phyloP scores from a whole-genome alignment of 495 filamentous ascomycete species.

The Pyrenopolyporus hunteri region DNA sequence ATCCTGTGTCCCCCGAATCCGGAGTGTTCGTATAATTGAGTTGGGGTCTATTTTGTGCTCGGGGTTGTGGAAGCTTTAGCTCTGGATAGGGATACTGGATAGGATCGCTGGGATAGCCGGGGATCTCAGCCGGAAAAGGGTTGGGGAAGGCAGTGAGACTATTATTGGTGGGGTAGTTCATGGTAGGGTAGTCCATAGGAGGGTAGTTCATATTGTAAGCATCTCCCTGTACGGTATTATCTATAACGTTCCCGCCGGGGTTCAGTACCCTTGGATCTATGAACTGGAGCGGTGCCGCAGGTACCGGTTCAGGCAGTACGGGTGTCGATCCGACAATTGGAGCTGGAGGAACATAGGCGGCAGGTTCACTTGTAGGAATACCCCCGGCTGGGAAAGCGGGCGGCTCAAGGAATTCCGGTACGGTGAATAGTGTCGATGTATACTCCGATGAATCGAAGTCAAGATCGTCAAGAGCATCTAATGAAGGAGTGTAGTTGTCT shows the following conservation, averaged over 20 bases:
- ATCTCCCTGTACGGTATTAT: too few species aligned
- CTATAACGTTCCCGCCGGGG: not conserved
- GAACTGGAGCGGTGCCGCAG: not conserved
- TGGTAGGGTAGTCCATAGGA: not conserved
- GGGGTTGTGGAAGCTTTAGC: not conserved
- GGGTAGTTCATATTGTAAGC: not conserved
- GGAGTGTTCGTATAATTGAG: not conserved
- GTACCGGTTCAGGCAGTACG: not conserved
- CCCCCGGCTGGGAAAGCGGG: not conserved
- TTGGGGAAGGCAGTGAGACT: not conserved
- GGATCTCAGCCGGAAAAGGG: not conserved
- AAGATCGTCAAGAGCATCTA: not conserved
- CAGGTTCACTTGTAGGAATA: not conserved
- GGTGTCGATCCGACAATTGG: not conserved
- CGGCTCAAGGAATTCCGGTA: not conserved
- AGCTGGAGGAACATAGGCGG: not conserved
- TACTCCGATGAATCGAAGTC: slow-evolving; percentile 4
- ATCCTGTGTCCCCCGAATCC: not conserved
- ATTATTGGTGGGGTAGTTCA: not conserved
- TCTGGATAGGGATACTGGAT: not conserved
- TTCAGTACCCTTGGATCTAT: too few species aligned
- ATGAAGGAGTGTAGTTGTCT: not conserved
- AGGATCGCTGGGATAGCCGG: not conserved
- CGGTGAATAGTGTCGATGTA: not conserved
- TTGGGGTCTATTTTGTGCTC: too few species aligned